Percentiles rank a stretch among this genome's conserved stretches.
Conservation (phyloP, 1,284 basidiomycete species). For the Phlebopus sp. region DNA sequence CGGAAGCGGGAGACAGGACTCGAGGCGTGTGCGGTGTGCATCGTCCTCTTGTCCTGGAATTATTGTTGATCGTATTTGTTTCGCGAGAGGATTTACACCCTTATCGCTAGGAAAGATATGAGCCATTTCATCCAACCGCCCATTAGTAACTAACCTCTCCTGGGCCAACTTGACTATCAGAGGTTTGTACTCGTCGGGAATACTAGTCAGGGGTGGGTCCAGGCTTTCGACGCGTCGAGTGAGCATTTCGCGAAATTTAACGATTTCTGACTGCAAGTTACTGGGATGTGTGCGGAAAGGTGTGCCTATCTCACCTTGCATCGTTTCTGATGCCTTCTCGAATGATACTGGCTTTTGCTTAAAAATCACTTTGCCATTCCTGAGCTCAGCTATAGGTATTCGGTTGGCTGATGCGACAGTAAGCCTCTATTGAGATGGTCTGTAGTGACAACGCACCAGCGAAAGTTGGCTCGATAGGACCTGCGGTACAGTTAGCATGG, state of each 20-base stretch:
- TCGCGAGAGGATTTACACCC: conserved; percentile 54
- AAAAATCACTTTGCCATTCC: conserved; percentile 73
- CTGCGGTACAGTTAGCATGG: conserved; percentile 13
- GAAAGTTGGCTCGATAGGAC: conserved; percentile 4
- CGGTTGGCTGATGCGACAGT: conserved; percentile 31
- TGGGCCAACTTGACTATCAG: conserved; percentile 78
- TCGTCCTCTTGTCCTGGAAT: conserved; percentile 54
- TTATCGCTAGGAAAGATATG: conserved; percentile 56
- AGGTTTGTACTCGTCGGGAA: conserved; percentile 68
- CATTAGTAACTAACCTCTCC: conserved; percentile 58
- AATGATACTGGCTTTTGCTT: conserved; percentile 77
- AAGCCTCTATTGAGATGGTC: conserved; percentile 1
- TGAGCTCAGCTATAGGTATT: conserved; percentile 54
- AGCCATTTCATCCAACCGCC: background rate
- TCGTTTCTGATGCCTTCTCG: conserved; percentile 76
- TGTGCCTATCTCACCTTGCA: conserved; percentile 59
- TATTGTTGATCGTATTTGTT: conserved; percentile 62
- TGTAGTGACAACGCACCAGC: conserved; percentile 16
- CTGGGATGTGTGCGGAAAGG: background rate
- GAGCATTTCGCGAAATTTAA: conserved; percentile 70
- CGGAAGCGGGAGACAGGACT: conserved; percentile 42
- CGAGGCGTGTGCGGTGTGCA: conserved; percentile 19
- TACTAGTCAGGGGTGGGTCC: conserved; percentile 45
- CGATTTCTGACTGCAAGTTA: conserved; percentile 46
- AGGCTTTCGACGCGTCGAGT: conserved; percentile 46